These are phyloP conservation scores for Diaporthe citriasiana DNA, from an alignment of 2,329 filamentous ascomycete genomes.

Conservation along the genomic window DNA sequence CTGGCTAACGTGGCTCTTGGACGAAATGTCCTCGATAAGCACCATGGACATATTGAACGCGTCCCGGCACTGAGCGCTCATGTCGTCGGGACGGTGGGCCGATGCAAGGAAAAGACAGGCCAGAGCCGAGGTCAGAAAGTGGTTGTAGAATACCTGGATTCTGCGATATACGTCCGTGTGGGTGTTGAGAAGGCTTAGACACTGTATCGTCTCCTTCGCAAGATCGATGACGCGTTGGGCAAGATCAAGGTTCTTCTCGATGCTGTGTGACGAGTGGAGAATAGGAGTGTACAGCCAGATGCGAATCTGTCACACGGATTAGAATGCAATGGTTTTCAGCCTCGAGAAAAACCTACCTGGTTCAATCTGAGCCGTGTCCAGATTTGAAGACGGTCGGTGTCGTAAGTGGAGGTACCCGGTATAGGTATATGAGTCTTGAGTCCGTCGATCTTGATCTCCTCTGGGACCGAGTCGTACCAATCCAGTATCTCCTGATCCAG, in stretches of 20 bases:
- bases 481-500: constrained; percentile 87
- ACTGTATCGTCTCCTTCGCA: constrained; percentile 82
- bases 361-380: constrained; percentile 90
- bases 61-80: constrained; percentile 76
- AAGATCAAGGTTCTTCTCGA: constrained; percentile 80
- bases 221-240: constrained; percentile 82
- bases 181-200: constrained; percentile 77
- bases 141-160: constrained; percentile 84
- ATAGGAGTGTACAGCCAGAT: constrained; percentile 91
- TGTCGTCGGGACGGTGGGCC: constrained; percentile 80
- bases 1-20: constrained; percentile 79
- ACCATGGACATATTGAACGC: constrained; percentile 86
- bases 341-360: constrained; percentile 63
- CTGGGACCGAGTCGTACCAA: constrained; percentile 86
- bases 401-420: constrained; percentile 72
- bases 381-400: constrained; percentile 81
- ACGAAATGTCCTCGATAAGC: constrained; percentile 79
- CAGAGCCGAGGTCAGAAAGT: constrained; percentile 82
- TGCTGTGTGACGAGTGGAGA: constrained; percentile 86
- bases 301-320: constrained; percentile 68
- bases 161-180: constrained; percentile 79
- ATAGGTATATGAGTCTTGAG: constrained; percentile 67
- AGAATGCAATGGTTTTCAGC: not conserved
- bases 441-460: constrained; percentile 70
- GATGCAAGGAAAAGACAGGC: constrained; percentile 83